A percentile compares a stretch with the other conserved stretches of the same genome.
These are phyloP conservation scores for Gossypium ekmanianum DNA, from an alignment of 345 rosid species.

Conservation along the genomic window DNA sequence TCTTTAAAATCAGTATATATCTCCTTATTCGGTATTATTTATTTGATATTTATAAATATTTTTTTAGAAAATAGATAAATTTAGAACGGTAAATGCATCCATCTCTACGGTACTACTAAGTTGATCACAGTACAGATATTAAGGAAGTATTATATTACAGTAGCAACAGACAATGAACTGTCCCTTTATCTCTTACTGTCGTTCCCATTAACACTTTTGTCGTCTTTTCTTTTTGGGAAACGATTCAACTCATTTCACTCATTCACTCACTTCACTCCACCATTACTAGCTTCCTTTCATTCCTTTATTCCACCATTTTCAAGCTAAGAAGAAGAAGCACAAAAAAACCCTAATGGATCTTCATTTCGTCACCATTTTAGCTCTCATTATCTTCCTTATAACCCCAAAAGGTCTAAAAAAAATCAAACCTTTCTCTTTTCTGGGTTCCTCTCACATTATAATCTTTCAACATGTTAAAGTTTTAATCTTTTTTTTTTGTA, in stretches of 20 bases:
- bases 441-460: not conserved
- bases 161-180: not conserved
- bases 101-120: too few species aligned
- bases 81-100: too few species aligned
- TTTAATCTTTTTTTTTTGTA: not conserved
- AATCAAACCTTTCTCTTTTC: not conserved
- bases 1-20: too few species aligned
- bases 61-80: not conserved
- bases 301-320: not conserved
- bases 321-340: not conserved
- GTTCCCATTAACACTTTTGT: not conserved
- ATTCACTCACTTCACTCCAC: not conserved
- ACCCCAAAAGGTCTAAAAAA: constrained; percentile 30
- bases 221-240: not conserved
- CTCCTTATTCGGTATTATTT: too few species aligned
- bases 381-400: constrained; percentile 28
- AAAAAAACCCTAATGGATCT: constrained; percentile 27
- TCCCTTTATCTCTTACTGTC: not conserved
- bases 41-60: too few species aligned
- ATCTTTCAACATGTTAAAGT: not conserved
- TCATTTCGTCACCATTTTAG: constrained; percentile 2
- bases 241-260: not conserved
- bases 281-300: not conserved
- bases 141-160: not conserved
- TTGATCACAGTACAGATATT: not conserved